Conservation (phyloP, 176 grass and related monocot species). For the Paspalum notatum region DNA sequence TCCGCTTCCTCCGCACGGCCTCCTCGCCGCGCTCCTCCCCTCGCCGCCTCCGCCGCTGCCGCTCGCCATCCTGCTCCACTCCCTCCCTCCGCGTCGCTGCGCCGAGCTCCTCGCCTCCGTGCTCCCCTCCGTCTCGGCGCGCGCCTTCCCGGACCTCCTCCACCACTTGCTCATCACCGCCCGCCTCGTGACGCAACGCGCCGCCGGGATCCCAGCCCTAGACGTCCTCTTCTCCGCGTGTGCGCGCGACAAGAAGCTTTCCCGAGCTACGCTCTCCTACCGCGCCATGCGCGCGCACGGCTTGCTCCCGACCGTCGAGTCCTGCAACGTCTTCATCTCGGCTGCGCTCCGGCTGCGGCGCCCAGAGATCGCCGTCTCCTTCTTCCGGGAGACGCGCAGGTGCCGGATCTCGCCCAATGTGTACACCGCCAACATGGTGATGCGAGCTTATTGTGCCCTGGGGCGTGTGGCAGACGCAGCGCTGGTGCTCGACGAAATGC, state of each 20-base stretch:
- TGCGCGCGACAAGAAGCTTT: conserved; percentile 64
- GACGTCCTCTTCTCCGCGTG: conserved; percentile 69
- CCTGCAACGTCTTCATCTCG: conserved; percentile 83
- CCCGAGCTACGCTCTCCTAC: conserved; percentile 66
- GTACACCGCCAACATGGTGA: conserved; percentile 84
- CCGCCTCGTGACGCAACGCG: conserved; percentile 36
- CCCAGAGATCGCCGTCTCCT: conserved; percentile 63
- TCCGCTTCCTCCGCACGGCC: conserved; percentile 21
- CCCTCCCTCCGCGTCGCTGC: conserved; percentile 48
- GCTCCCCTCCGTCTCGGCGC: conserved; percentile 40
- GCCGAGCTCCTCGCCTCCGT: conserved; percentile 41
- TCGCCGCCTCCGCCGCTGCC: conserved; percentile 39
- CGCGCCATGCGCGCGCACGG: conserved; percentile 68
- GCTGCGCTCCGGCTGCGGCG: conserved; percentile 53
- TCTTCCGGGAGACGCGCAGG: conserved; percentile 82
- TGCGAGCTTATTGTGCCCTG: conserved; percentile 45
- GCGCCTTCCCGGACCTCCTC: conserved; percentile 50
- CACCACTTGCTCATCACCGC: conserved; percentile 51
- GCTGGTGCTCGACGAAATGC: conserved; percentile 63
- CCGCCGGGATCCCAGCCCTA: conserved; percentile 46
- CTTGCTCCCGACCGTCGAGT: conserved; percentile 60
- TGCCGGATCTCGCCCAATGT: conserved; percentile 67
- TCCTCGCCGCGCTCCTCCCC: conserved; percentile 40
- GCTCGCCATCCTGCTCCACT: conserved; percentile 43
- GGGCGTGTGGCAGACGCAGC: conserved; percentile 58